Evolutionary conservation across 2,329 filamentous ascomycete species (phyloP).

Genomic region (Boeremia lycopersici): DNA sequence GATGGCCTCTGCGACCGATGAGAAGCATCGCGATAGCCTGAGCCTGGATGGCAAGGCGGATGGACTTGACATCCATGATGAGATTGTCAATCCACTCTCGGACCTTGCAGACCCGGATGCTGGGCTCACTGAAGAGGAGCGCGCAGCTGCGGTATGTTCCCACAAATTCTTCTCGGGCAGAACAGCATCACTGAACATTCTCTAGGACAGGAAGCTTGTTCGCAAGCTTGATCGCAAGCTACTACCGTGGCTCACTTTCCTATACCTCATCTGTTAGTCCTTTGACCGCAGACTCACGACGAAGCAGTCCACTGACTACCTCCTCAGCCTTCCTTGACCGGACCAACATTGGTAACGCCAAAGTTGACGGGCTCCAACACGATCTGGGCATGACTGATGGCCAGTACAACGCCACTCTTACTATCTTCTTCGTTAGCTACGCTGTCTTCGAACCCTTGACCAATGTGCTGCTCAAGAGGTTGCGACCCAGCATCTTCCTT

Average conservation of each 20-base stretch:
- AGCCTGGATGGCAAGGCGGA: constrained; percentile 32
- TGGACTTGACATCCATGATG: constrained; percentile 16
- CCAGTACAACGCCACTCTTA: constrained; percentile 76
- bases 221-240: constrained; percentile 66
- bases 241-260: constrained; percentile 70
- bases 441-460: constrained; percentile 77
- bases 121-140: constrained; percentile 67
- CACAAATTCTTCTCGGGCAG: not conserved
- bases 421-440: constrained; percentile 88
- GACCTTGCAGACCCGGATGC: constrained; percentile 64
- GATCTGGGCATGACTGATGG: constrained; percentile 67
- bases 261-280: constrained; percentile 68
- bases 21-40: constrained; percentile 20
- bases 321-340: constrained; percentile 61
- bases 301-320: not conserved
- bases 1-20: constrained; percentile 33
- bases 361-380: constrained; percentile 61
- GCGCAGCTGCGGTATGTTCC: constrained; percentile 62
- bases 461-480: constrained; percentile 78
- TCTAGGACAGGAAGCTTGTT: constrained; percentile 65
- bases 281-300: no score
- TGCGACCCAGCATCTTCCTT: constrained; percentile 79
- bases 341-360: constrained; percentile 80
- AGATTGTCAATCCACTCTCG: constrained; percentile 20
- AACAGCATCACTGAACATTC: not conserved